A percentile compares a stretch with the other conserved stretches of the same genome.
These are phyloP conservation scores for Paraconiothyrium brasiliense DNA, from an alignment of 2,329 filamentous ascomycete genomes.

Conservation along the genomic window DNA sequence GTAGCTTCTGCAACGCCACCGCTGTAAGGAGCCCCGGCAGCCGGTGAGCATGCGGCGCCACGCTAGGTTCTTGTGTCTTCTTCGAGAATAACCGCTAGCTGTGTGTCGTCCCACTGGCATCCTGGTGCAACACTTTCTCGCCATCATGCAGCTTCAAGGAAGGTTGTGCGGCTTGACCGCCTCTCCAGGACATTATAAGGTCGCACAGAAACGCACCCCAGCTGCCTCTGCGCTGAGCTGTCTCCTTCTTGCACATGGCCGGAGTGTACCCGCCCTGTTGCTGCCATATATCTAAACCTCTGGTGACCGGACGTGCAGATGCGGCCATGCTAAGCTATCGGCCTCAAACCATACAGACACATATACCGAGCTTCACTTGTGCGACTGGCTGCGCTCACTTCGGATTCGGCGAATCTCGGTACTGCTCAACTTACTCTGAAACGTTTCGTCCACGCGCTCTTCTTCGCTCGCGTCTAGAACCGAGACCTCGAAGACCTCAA, in stretches of 20 bases:
- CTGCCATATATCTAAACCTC: slow-evolving; percentile 21
- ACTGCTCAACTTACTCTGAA: slow-evolving; percentile 89
- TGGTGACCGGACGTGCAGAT: slow-evolving; percentile 4
- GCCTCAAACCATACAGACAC: slow-evolving; percentile 13
- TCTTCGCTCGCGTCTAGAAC: slow-evolving; percentile 77
- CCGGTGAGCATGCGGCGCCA: slow-evolving; percentile 15
- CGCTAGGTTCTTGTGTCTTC: slow-evolving; percentile 16
- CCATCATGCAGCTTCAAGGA: slow-evolving; percentile 35
- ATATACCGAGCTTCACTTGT: slow-evolving; percentile 34
- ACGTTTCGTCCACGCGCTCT: slow-evolving; percentile 63
- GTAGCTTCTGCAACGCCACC: slow-evolving; percentile 1
- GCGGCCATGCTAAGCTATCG: slow-evolving; percentile 1
- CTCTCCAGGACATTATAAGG: slow-evolving; percentile 29
- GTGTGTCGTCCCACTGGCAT: slow-evolving; percentile 25
- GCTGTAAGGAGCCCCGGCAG: not conserved
- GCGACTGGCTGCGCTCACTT: slow-evolving; percentile 37
- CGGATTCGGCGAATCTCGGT: slow-evolving; percentile 74
- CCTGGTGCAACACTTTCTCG: slow-evolving; percentile 25
- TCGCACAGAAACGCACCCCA: slow-evolving; percentile 37
- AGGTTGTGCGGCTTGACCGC: slow-evolving; percentile 33
- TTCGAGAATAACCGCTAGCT: slow-evolving; percentile 20
- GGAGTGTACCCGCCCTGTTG: not conserved
- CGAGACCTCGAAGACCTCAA: slow-evolving; percentile 89
- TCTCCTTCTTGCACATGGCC: slow-evolving; percentile 2
- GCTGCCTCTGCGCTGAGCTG: slow-evolving; percentile 25